Percentiles rank a stretch among this genome's conserved stretches.
Conservation (phyloP, 345 rosid species). For the Citrus trifoliata region DNA sequence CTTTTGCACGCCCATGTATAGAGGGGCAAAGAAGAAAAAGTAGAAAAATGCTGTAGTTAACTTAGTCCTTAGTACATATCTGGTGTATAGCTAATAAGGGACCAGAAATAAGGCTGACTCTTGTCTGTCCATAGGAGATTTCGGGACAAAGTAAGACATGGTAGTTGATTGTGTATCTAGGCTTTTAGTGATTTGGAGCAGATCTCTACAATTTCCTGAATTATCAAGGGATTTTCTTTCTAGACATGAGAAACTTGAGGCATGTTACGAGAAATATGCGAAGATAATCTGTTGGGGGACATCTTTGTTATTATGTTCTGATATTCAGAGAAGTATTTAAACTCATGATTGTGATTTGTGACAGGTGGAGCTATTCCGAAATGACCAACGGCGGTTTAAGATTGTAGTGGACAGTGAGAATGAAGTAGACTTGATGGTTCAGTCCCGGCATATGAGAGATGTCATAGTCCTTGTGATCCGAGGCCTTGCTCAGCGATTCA, state of each 20-base stretch:
- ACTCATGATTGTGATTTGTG: not conserved
- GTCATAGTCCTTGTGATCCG: conserved; percentile 77
- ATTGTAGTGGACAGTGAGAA: conserved; percentile 88
- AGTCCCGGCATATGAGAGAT: conserved; percentile 76
- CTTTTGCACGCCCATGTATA: not conserved
- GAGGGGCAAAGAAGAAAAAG: not conserved
- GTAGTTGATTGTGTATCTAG: not conserved
- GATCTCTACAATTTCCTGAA: not conserved
- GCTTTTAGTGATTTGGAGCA: not conserved
- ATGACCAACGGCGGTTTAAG: conserved; percentile 75
- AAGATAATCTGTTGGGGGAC: not conserved
- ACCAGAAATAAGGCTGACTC: not conserved
- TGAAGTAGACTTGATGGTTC: conserved; percentile 78
- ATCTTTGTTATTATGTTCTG: not conserved
- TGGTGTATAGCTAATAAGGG: not conserved
- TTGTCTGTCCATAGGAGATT: not conserved
- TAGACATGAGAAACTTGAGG: not conserved
- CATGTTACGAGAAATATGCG: not conserved
- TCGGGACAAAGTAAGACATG: too few species aligned
- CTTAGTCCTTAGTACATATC: not conserved
- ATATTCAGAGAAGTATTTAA: not conserved
- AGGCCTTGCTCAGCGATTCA: conserved; percentile 90
- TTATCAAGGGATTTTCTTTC: not conserved
- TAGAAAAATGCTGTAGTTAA: not conserved
- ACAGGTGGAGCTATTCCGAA: conserved; percentile 86